phyloP scores from a whole-genome alignment of 2,329 filamentous ascomycete genomes.

The Fusarium beomiforme region DNA sequence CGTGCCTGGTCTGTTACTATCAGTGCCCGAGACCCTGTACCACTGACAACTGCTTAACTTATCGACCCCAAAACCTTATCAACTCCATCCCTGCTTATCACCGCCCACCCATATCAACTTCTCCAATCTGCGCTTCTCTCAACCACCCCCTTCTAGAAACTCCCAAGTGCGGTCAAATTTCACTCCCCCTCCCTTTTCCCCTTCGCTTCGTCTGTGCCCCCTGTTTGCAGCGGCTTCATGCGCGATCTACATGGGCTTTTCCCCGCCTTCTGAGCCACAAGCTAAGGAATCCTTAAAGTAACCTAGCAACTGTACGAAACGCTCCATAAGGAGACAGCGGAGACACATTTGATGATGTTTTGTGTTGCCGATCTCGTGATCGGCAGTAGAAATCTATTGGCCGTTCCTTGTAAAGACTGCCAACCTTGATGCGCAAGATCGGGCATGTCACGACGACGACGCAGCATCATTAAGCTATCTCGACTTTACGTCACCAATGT shows the following conservation, averaged over 20 bases:
- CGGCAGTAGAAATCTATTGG: conserved; percentile 6
- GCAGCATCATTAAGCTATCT: not conserved
- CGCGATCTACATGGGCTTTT: conserved; percentile 24
- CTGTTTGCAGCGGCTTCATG: conserved; percentile 7
- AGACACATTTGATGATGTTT: not conserved
- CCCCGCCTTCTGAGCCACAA: conserved; percentile 14
- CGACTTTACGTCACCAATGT: not conserved
- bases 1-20: conserved; percentile 1
- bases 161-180: not conserved
- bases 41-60: not conserved
- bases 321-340: conserved; percentile 1
- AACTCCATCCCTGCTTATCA: conserved; percentile 25
- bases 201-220: not conserved
- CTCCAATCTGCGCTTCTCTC: conserved; percentile 9
- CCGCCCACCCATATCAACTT: not conserved
- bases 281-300: conserved; percentile 4
- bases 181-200: conserved; percentile 10
- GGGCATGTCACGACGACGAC: not conserved
- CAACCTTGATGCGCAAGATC: conserved; percentile 6
- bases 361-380: conserved; percentile 31
- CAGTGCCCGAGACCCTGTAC: conserved; percentile 1
- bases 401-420: conserved; percentile 8
- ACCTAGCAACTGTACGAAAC: conserved; percentile 9
- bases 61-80: conserved; percentile 26
- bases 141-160: conserved; percentile 27